Conservation (phyloP, 371 early-diverging fungal species). For the Rhizopus delemar region DNA sequence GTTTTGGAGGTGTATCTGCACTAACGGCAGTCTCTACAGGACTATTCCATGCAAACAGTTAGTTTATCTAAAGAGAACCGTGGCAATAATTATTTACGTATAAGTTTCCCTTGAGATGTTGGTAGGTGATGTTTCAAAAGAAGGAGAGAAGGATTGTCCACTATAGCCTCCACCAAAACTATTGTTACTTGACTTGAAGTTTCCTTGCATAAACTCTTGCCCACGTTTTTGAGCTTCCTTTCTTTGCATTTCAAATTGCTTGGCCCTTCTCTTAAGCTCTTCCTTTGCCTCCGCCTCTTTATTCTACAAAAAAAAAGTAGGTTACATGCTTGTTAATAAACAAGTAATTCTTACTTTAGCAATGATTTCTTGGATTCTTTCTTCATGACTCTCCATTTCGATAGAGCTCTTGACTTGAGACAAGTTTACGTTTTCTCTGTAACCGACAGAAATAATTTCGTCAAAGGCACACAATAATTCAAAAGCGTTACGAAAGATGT, state of each 20-base stretch:
- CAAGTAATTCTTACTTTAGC: slow-evolving; percentile 63
- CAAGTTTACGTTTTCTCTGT: slow-evolving; percentile 81
- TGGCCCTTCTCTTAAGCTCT: slow-evolving; percentile 89
- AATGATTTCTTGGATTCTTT: slow-evolving; percentile 94
- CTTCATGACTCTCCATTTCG: slow-evolving; percentile 97
- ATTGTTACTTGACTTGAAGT: slow-evolving; percentile 48
- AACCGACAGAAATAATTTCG: slow-evolving; percentile 91
- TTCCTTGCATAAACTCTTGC: slow-evolving; percentile 54
- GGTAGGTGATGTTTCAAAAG: slow-evolving; percentile 45
- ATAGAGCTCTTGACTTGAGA: slow-evolving; percentile 88
- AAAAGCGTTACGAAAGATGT: slow-evolving; percentile 80
- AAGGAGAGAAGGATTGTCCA: slow-evolving; percentile 50
- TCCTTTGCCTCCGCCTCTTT: slow-evolving; percentile 97
- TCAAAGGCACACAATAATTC: slow-evolving; percentile 93
- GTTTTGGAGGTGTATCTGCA: slow-evolving; percentile 56
- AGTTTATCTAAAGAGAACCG: no score
- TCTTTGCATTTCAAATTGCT: slow-evolving; percentile 87
- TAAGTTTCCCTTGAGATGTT: slow-evolving; percentile 31
- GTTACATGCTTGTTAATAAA: background rate
- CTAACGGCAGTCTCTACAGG: slow-evolving; percentile 8
- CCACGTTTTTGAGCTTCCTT: slow-evolving; percentile 83
- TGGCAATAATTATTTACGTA: slow-evolving; percentile 3
- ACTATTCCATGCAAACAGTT: background rate
- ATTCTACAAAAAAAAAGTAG: slow-evolving; percentile 54
- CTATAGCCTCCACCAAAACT: slow-evolving; percentile 10